phyloP scores from a whole-genome alignment of 1,139 yeast genomes.

The Diutina catenulata region DNA sequence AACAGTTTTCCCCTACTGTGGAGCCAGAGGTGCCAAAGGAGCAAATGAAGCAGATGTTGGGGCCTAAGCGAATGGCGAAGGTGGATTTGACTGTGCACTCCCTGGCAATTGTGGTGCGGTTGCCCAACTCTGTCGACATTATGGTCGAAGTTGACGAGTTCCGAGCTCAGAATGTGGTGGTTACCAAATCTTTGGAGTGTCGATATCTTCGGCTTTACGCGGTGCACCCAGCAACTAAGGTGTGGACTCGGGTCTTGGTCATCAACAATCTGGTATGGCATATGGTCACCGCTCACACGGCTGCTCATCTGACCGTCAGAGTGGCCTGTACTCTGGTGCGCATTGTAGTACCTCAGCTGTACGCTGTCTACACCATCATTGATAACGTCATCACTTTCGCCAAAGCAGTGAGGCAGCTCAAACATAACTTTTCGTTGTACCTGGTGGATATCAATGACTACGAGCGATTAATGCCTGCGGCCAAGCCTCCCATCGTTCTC shows the following conservation, averaged over 20 bases:
- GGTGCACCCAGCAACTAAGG: constrained; percentile 39
- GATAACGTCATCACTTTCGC: constrained; percentile 53
- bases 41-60: constrained; percentile 15
- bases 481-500: constrained; percentile 17
- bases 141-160: constrained; percentile 39
- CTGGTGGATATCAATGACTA: constrained; percentile 26
- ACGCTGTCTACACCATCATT: constrained; percentile 50
- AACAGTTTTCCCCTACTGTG: constrained; percentile 25
- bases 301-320: constrained; percentile 13
- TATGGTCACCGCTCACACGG: constrained; percentile 9
- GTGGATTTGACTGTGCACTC: constrained; percentile 28
- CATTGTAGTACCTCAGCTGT: constrained; percentile 45
- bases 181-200: constrained; percentile 19
- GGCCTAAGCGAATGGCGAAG: constrained; percentile 13
- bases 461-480: constrained; percentile 23
- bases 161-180: constrained; percentile 17
- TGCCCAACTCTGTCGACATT: constrained; percentile 41
- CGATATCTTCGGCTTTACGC: constrained; percentile 37
- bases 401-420: constrained; percentile 48
- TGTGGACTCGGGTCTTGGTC: constrained; percentile 30
- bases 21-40: constrained; percentile 18
- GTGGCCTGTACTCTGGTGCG: constrained; percentile 19
- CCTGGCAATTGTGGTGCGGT: constrained; percentile 30
- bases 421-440: constrained; percentile 35
- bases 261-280: constrained; percentile 11